Evolutionary conservation across 129 eudicot species (phyloP).

Genomic region (Artemisia tridentata): DNA sequence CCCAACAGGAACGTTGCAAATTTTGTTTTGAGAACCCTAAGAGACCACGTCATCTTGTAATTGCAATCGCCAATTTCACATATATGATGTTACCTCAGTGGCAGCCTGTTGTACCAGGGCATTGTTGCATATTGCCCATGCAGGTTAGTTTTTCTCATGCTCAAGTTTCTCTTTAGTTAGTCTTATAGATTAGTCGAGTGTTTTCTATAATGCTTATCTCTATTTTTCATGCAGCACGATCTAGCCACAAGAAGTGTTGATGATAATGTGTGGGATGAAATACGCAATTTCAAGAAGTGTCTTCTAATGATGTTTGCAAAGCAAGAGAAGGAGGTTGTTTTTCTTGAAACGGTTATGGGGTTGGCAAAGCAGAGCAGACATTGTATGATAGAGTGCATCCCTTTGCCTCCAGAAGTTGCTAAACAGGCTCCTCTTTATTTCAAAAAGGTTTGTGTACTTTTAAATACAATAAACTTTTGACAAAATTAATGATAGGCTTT

Average conservation of each 20-base stretch:
- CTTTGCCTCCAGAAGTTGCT: slow-evolving; percentile 69
- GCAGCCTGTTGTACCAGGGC: slow-evolving; percentile 84
- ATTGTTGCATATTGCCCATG: slow-evolving; percentile 86
- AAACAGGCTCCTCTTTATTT: slow-evolving; percentile 87
- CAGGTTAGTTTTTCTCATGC: slow-evolving; percentile 48
- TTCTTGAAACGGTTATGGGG: slow-evolving; percentile 86
- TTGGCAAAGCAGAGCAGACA: slow-evolving; percentile 76
- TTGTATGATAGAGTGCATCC: slow-evolving; percentile 89
- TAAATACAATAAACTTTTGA: neutral
- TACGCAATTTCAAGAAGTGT: slow-evolving; percentile 90
- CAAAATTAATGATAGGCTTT: neutral
- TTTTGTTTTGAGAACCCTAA: slow-evolving; percentile 88
- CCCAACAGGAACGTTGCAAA: slow-evolving; percentile 88
- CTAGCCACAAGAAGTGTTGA: slow-evolving; percentile 72
- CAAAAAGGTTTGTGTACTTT: slow-evolving; percentile 58
- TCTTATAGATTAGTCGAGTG: neutral
- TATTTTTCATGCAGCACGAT: slow-evolving; percentile 60
- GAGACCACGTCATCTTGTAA: slow-evolving; percentile 80
- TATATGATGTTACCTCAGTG: slow-evolving; percentile 76
- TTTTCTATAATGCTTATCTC: neutral
- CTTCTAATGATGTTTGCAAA: slow-evolving; percentile 89
- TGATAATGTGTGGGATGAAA: slow-evolving; percentile 87
- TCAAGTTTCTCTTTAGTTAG: neutral
- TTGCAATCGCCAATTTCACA: slow-evolving; percentile 88
- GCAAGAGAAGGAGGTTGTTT: slow-evolving; percentile 75